These are phyloP conservation scores for Darksidea phi DNA, from an alignment of 495 filamentous ascomycete genomes.

Conservation along the genomic window DNA sequence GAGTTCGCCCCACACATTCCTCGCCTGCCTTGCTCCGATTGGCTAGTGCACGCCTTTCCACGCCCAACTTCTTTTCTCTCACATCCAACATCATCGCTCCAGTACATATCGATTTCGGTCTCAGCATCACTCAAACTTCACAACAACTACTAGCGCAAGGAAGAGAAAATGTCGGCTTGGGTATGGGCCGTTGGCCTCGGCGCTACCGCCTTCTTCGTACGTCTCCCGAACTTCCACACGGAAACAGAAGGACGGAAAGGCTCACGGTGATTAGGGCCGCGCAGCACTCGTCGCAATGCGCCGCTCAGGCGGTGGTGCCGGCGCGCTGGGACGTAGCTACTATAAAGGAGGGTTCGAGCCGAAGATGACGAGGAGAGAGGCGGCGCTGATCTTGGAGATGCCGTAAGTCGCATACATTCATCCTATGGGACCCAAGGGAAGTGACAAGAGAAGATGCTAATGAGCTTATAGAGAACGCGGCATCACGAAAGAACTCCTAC, in stretches of 20 bases:
- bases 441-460: conserved; percentile 21
- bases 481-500: conserved; percentile 84
- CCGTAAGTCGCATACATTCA: conserved; percentile 57
- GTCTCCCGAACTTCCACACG: conserved; percentile 16
- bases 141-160: not conserved
- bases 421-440: not conserved
- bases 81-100: conserved; percentile 15
- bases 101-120: not conserved
- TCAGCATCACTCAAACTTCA: not conserved
- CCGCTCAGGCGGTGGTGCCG: conserved; percentile 64
- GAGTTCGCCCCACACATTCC: conserved; percentile 7
- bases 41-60: not conserved
- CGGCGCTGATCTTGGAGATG: conserved; percentile 84
- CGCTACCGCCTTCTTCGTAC: conserved; percentile 49
- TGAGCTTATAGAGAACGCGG: conserved; percentile 65
- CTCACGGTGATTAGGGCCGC: conserved; percentile 62
- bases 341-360: conserved; percentile 98
- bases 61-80: not conserved
- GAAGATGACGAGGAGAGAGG: conserved; percentile 88
- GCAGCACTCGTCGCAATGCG: conserved; percentile 87
- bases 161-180: conserved; percentile 69
- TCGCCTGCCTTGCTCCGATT: not conserved
- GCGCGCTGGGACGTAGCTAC: conserved; percentile 74
- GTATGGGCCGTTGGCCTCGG: conserved; percentile 77
- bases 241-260: not conserved